These are phyloP conservation scores for Fusarium pininemorale DNA, from an alignment of 2,329 filamentous ascomycete species.

Conservation along the genomic window DNA sequence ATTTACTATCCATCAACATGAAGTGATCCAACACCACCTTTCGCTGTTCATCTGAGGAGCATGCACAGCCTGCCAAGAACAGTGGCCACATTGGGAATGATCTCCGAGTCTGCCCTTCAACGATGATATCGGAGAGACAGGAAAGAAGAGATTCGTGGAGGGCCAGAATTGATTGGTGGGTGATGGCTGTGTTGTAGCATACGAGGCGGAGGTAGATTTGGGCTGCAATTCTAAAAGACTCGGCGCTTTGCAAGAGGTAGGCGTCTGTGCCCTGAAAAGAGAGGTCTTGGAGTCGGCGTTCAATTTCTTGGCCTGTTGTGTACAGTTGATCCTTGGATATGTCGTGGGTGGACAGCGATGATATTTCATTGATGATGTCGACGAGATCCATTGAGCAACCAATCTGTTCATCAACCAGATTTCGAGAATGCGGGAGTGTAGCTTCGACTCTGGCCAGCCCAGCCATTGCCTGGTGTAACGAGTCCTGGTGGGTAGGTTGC, in stretches of 20 bases:
- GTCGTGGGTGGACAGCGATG: conserved; percentile 11
- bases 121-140: conserved; percentile 32
- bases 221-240: conserved; percentile 34
- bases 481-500: conserved; percentile 16
- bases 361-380: conserved; percentile 38
- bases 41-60: conserved; percentile 35
- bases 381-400: conserved; percentile 41
- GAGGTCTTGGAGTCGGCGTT: conserved; percentile 9
- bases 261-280: conserved; percentile 1
- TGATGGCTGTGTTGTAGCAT: conserved; percentile 33
- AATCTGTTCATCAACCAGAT: conserved; percentile 36
- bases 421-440: conserved; percentile 12
- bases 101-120: conserved; percentile 30
- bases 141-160: conserved; percentile 22
- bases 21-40: conserved; percentile 34
- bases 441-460: conserved; percentile 20
- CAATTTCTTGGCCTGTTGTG: conserved; percentile 19
- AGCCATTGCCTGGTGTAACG: conserved; percentile 16
- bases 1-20: conserved; percentile 31
- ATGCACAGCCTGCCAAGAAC: conserved; percentile 38
- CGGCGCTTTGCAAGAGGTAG: conserved; percentile 33
- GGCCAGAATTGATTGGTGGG: conserved; percentile 17
- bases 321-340: conserved; percentile 13
- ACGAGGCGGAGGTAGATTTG: conserved; percentile 38
- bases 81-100: conserved; percentile 41